phyloP scores from a whole-genome alignment of 176 grass and related monocot species.

The Puccinellia tenuiflora region DNA sequence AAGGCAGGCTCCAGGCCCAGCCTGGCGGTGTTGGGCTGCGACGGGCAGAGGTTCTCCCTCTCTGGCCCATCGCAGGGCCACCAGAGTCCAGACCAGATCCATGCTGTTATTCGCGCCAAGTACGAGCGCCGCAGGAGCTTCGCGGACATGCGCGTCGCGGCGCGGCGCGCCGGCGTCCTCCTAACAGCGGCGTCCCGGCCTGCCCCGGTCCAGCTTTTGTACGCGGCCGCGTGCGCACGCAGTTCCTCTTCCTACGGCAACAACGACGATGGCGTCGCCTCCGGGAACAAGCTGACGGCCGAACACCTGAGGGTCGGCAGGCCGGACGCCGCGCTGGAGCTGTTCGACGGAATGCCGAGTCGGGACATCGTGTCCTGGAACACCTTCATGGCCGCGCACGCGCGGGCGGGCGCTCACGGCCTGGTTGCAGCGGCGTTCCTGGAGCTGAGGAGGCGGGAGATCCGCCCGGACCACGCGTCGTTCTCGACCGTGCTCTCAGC shows the following conservation, averaged over 20 bases:
- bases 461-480: slow-evolving; percentile 34
- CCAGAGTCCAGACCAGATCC: no score
- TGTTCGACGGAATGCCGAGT: slow-evolving; percentile 58
- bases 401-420: neutral
- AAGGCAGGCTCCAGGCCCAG: no score
- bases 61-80: no score
- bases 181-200: neutral
- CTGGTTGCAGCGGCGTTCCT: neutral
- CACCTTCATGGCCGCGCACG: slow-evolving; percentile 45
- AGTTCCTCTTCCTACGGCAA: neutral
- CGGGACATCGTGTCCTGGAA: slow-evolving; percentile 57
- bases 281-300: slow-evolving; percentile 35
- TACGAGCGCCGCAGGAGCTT: neutral
- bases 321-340: slow-evolving; percentile 10
- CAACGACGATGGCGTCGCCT: neutral
- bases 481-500: slow-evolving; percentile 37
- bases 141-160: neutral
- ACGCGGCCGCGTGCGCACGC: neutral
- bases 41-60: neutral
- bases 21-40: no score
- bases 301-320: slow-evolving; percentile 11
- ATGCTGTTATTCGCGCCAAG: neutral
- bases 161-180: neutral
- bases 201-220: neutral
- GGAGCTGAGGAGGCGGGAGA: slow-evolving; percentile 1